Evolutionary conservation across 306 rosid genomes (phyloP).

Genomic region (Lathyrus tuberosus): DNA sequence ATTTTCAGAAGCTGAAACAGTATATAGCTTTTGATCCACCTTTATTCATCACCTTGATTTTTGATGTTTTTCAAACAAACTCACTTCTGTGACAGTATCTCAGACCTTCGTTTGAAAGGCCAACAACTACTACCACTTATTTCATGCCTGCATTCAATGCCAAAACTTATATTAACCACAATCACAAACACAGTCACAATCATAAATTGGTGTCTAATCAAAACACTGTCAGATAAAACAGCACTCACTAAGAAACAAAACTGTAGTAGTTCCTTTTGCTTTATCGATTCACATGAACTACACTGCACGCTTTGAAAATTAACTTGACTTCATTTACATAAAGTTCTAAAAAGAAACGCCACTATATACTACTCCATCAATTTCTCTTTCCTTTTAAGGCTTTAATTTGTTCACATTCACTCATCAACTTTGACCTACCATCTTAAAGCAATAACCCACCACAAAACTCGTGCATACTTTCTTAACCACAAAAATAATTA

Average conservation of each 20-base stretch:
- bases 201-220: constrained; percentile 13
- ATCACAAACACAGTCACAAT: background rate
- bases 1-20: background rate
- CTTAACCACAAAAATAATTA: too few species aligned
- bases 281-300: background rate
- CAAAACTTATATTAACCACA: background rate
- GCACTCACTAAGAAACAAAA: constrained; percentile 6
- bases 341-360: constrained; percentile 42
- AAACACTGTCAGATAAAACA: constrained; percentile 1
- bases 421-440: constrained; percentile 3
- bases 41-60: background rate
- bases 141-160: constrained; percentile 50
- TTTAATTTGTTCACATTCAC: constrained; percentile 8
- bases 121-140: constrained; percentile 48
- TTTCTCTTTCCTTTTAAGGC: background rate
- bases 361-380: background rate
- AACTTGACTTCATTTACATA: constrained; percentile 27
- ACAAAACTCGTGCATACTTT: background rate
- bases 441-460: background rate
- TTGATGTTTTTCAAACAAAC: background rate
- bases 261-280: background rate
- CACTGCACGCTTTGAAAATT: background rate
- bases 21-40: background rate
- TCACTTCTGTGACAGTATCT: constrained; percentile 11
- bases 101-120: constrained; percentile 43